A percentile compares a stretch with the other conserved stretches of the same genome.
Evolutionary conservation across 257 asterid species (phyloP).

Genomic region (Gynochthodes officinalis): DNA sequence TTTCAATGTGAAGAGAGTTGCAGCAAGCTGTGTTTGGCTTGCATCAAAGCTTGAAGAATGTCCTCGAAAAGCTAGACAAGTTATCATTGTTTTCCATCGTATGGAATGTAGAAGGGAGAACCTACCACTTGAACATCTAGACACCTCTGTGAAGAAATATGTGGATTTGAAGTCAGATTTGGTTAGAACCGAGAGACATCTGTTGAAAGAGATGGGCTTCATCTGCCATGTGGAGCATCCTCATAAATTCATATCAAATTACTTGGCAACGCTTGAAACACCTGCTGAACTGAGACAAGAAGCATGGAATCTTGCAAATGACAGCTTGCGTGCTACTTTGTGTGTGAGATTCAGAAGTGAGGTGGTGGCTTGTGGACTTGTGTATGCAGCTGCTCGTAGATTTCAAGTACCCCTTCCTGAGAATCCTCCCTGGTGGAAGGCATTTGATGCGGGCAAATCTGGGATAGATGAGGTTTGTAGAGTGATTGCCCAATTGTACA

Average conservation of each 20-base stretch:
- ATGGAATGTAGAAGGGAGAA: conserved; percentile 96
- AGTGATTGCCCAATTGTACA: conserved; percentile 77
- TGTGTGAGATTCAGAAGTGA: no score
- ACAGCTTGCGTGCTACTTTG: no score
- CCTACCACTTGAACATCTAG: conserved; percentile 72
- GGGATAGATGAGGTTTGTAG: conserved; percentile 92
- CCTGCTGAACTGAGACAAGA: conserved; percentile 81
- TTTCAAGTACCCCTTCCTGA: conserved; percentile 87
- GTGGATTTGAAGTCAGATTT: conserved; percentile 70
- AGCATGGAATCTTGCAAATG: conserved; percentile 99
- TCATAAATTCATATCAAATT: no score
- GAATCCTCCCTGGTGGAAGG: conserved; percentile 99
- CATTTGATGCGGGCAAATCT: conserved; percentile 85
- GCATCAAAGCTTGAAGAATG: conserved; percentile 94
- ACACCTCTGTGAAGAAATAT: conserved; percentile 66
- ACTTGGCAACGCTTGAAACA: conserved; percentile 60
- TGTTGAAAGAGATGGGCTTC: no score
- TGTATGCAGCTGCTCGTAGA: conserved; percentile 91
- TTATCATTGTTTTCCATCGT: conserved; percentile 80
- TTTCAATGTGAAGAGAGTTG: conserved; percentile 91
- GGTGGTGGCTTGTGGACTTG: conserved; percentile 99
- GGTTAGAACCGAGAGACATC: conserved; percentile 77
- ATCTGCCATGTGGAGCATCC: no score
- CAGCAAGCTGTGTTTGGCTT: conserved; percentile 97
- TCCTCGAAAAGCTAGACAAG: conserved; percentile 84